phyloP scores from a whole-genome alignment of 495 filamentous ascomycete genomes.

The Rhypophila decipiens region DNA sequence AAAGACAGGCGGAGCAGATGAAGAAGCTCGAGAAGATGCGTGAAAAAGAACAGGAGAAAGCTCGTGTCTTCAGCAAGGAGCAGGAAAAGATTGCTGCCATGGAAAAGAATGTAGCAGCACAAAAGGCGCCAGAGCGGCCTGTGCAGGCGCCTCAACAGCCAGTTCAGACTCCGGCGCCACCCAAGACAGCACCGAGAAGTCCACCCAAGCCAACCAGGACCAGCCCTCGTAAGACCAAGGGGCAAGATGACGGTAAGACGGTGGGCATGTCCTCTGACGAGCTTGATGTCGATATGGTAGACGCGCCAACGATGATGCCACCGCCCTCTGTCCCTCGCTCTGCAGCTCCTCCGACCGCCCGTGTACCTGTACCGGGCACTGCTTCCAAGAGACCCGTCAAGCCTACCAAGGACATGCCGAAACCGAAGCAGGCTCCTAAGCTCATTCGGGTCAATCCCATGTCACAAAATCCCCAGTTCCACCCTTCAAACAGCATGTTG shows the following conservation, averaged over 20 bases:
- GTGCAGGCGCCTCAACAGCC: constrained; percentile 10
- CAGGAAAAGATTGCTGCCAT: constrained; percentile 39
- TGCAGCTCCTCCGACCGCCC: constrained; percentile 39
- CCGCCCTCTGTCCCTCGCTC: constrained; percentile 52
- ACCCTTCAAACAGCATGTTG: constrained; percentile 52
- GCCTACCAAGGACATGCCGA: constrained; percentile 62
- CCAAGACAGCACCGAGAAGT: constrained; percentile 19
- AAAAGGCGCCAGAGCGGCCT: constrained; percentile 10
- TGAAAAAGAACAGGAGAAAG: constrained; percentile 56
- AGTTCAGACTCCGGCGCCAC: constrained; percentile 19
- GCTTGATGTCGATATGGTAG: constrained; percentile 43
- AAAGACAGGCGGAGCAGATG: constrained; percentile 41
- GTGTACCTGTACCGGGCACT: too few species aligned
- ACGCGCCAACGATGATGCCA: constrained; percentile 44
- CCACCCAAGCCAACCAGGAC: constrained; percentile 36
- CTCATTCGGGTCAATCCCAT: constrained; percentile 74
- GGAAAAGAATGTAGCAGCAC: constrained; percentile 36
- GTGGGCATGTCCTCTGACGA: too few species aligned
- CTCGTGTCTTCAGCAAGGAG: constrained; percentile 43
- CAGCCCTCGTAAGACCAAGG: constrained; percentile 47
- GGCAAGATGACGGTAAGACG: constrained; percentile 35
- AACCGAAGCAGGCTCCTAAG: constrained; percentile 68
- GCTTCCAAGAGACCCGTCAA: constrained; percentile 59
- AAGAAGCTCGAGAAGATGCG: constrained; percentile 49
- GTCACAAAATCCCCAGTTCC: constrained; percentile 53